Base-by-base conservation (phyloP, 2,329 filamentous ascomycete genomes). In the Onygenales sp. region DNA sequence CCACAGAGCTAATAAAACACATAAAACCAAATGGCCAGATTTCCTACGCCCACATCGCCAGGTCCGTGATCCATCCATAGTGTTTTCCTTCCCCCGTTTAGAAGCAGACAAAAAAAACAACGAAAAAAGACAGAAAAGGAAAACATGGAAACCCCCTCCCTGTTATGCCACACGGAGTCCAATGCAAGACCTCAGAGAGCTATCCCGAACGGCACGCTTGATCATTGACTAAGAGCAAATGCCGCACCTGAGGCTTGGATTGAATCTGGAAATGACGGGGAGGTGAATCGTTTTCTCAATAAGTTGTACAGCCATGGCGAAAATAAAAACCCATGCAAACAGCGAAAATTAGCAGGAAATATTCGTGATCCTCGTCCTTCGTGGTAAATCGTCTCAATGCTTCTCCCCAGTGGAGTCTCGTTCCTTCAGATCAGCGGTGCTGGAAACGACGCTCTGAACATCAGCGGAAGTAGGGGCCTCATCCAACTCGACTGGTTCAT, bases 391-490 rank as follows among this genome's bases (percentile, higher is more conserved):
- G 11, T 32, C 21, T 49, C 36, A 40, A 27, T 52, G 32, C 42
- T 52, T 52, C 42, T 42, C 42, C 31, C 46, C 42, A 8, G 7
- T 8, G 37, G 42, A 37, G 8, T 42, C 21, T 5, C 50, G 32
- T 36, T 46, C 50, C 40, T 54, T 56, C 43, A 59, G 42, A 49
- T 59, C 56, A n/a, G 56, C 57, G 34, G 54, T 62, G 51, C 67
- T 68, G 10, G 67, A 69, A 45, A 67, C 65, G 9, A 68, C 61
- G 52, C 67, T 69, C 33, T 65, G 64, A 9, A 68, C 66, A 53
- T 68, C 67, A 13, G 62, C 63, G 17, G 56, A 56, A 45, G 65
- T 64, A 13, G 63, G 56, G 11, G 60, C 61, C 43, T 62, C 60
- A 10, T 63, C 64, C 48, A 69, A 55, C 53, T 68, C 62, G 9